A percentile compares a stretch with the other conserved stretches of the same genome.
Conservation (phyloP, 306 rosid species). For the Leucaena leucocephala region DNA sequence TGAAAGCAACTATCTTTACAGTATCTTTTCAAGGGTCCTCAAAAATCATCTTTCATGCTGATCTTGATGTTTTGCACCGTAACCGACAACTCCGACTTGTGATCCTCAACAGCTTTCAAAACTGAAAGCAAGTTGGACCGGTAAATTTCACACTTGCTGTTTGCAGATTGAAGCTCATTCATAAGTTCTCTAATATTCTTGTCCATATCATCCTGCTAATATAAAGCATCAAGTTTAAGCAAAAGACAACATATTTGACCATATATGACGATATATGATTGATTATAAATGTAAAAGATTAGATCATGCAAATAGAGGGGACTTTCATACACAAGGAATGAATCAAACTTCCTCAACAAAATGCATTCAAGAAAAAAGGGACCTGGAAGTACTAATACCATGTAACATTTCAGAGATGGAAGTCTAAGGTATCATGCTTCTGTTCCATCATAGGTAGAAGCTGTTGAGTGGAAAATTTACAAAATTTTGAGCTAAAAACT, state of each 20-base stretch:
- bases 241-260: slow-evolving; percentile 20
- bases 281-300: slow-evolving; percentile 14
- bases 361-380: slow-evolving; percentile 28
- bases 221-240: slow-evolving; percentile 25
- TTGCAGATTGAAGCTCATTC: slow-evolving; percentile 74
- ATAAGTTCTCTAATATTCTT: slow-evolving; percentile 67
- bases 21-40: slow-evolving; percentile 18
- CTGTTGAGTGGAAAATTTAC: no score
- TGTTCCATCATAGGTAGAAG: slow-evolving; percentile 25
- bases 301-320: neutral
- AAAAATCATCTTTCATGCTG: slow-evolving; percentile 84
- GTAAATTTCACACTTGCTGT: slow-evolving; percentile 86
- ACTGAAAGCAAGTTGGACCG: slow-evolving; percentile 92
- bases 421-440: slow-evolving; percentile 27
- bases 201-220: slow-evolving; percentile 89
- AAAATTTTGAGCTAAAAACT: no score
- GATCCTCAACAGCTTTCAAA: slow-evolving; percentile 97
- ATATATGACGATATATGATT: neutral
- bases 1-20: no score
- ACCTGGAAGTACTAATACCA: slow-evolving; percentile 18
- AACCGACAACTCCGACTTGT: slow-evolving; percentile 84
- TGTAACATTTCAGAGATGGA: slow-evolving; percentile 15
- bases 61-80: slow-evolving; percentile 96
- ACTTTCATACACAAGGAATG: slow-evolving; percentile 12
- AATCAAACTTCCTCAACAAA: slow-evolving; percentile 32